Conservation (phyloP, 805 yeast genomes). For the Saccharomycopsis olivae region DNA sequence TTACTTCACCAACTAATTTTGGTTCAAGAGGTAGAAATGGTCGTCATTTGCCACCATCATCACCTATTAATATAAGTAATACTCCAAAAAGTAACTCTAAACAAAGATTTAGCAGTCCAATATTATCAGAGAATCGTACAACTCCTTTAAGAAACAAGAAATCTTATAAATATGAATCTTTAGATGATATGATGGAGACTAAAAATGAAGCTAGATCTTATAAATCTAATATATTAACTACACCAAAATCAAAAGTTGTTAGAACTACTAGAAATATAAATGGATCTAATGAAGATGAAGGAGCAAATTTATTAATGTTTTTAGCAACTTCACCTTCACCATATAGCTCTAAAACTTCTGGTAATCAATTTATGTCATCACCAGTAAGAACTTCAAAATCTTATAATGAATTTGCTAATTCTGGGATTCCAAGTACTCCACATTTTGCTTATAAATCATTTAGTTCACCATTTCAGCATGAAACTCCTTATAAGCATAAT, state of each 20-base stretch:
- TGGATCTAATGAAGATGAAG: constrained; percentile 35
- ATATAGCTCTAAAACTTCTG: not conserved
- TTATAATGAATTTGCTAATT: constrained; percentile 5
- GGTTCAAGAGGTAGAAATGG: no score
- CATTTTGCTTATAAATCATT: constrained; percentile 9
- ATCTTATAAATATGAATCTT: constrained; percentile 1
- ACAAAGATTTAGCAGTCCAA: not conserved
- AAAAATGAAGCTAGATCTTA: not conserved
- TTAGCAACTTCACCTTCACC: constrained; percentile 80
- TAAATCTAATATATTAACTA: no score
- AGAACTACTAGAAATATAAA: not conserved
- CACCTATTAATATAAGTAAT: not conserved
- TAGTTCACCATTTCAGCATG: constrained; percentile 10
- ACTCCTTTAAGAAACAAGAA: constrained; percentile 6
- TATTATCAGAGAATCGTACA: not conserved
- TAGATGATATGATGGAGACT: not conserved
- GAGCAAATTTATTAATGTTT: constrained; percentile 73
- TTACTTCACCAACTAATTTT: no score
- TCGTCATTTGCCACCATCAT: no score
- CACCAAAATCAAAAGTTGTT: constrained; percentile 13
- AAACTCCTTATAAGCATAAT: no score
- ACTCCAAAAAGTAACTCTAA: not conserved
- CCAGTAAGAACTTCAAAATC: constrained; percentile 11
- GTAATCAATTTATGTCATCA: constrained; percentile 11
- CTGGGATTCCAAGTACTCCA: constrained; percentile 16